Evolutionary conservation across 306 rosid species (phyloP), one percentile per base, ranked within the genome.

Genomic region (Gynostemma pentaphyllum): DNA sequence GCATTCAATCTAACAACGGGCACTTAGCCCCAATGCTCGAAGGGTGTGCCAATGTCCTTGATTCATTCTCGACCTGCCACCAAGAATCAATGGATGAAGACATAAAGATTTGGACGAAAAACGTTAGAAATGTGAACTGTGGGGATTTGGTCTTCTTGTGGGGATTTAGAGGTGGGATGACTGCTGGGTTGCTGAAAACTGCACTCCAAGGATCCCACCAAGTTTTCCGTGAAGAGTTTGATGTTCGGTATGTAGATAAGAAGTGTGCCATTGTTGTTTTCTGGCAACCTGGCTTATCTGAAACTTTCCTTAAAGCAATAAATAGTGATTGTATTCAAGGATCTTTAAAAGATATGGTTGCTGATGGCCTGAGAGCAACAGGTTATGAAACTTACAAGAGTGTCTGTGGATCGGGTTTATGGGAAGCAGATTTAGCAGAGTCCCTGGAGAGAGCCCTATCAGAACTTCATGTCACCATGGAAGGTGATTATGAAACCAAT

Each of bases 181-280:
- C 89, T 8, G 87, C 96, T 2, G 76, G 82, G 66, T 77, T 29
- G 70, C 70, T 85, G 57, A 91, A 79, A 83, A 64, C 68, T 51
- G 50, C 73, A 56, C 85, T 88, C 52, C 72, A 67, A 1, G 63
- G 71, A 15, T 77, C 95, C 14, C 87, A 85, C 15, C 63, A 59
- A 5, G 71, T 83, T 39, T 85, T 88, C 79, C 75, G 74, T 1
- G 68, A 72, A 67, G 95, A 85, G 9, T 88, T 91, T 63, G 96
- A 91, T 64, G 82, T 88, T 42, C 79, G 81, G 64, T 71, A 82
- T 4, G 86, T 82, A 10, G 96, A 83, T 24, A 83, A 79, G 79
- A 88, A 81, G 41, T 85, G 95, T 60, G 96, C 95, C 60, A 70
- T 91, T 51, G 74, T 85, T 44, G 89, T 91, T 40, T 88, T 91